Conservation (phyloP, 2,329 filamentous ascomycete genomes). For the Scedosporium dehoogii region DNA sequence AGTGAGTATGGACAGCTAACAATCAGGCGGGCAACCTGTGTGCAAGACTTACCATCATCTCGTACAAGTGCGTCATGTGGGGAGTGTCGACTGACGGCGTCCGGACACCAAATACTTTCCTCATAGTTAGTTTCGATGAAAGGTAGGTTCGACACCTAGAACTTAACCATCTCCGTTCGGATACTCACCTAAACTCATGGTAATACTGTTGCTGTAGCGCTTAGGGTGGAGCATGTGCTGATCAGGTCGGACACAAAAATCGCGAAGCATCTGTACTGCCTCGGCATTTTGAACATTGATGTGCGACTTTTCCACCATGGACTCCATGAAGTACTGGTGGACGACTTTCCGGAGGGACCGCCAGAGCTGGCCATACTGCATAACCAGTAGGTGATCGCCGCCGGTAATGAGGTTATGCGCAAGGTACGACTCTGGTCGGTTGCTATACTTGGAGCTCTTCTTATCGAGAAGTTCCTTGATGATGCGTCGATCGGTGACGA, state of each 20-base stretch:
- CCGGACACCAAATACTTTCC: constrained; percentile 23
- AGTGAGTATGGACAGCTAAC: not conserved
- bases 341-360: constrained; percentile 32
- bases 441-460: constrained; percentile 30
- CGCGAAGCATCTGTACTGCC: constrained; percentile 33
- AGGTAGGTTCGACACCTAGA: too few relatives aligned
- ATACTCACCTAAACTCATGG: constrained; percentile 23
- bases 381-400: constrained; percentile 31
- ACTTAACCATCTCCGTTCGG: not conserved
- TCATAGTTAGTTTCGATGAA: not conserved
- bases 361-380: constrained; percentile 36
- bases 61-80: constrained; percentile 28
- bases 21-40: too few relatives aligned
- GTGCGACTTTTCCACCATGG: constrained; percentile 31
- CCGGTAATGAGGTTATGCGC: constrained; percentile 29
- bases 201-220: constrained; percentile 38
- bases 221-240: constrained; percentile 36
- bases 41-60: constrained; percentile 20
- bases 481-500: constrained; percentile 27
- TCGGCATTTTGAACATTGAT: constrained; percentile 34
- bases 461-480: constrained; percentile 35
- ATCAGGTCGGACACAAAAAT: constrained; percentile 28
- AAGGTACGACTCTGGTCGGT: constrained; percentile 31
- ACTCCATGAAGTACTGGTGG: constrained; percentile 34
- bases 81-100: constrained; percentile 19